These are phyloP conservation scores for Vinca major DNA, from an alignment of 305 asterid genomes.

Conservation along the genomic window DNA sequence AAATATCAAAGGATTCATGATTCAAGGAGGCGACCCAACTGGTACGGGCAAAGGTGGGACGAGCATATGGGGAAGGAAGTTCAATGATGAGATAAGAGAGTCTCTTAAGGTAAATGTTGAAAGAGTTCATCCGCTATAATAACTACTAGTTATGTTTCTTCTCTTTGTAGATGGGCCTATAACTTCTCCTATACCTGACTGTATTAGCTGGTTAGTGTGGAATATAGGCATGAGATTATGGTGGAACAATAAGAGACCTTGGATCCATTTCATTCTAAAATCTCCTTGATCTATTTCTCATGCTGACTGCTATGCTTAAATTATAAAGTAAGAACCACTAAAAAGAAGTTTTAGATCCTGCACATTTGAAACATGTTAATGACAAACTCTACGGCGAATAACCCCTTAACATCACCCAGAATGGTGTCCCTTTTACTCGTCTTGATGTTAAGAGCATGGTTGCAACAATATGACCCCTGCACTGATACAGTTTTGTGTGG, in stretches of 20 bases:
- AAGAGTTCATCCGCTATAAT: not conserved
- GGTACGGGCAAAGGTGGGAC: conserved; percentile 92
- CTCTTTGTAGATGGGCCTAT: not conserved
- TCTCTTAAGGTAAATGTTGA: conserved; percentile 97
- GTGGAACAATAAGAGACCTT: not conserved
- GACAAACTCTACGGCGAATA: not conserved
- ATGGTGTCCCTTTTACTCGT: not conserved
- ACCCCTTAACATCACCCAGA: not conserved
- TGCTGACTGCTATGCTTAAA: not conserved
- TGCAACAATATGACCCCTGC: not conserved
- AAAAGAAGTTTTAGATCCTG: not conserved
- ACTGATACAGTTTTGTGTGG: not conserved
- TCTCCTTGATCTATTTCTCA: not conserved
- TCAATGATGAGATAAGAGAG: conserved; percentile 83
- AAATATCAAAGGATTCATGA: conserved; percentile 90
- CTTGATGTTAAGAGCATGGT: conserved; percentile 3
- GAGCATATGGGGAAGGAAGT: conserved; percentile 93
- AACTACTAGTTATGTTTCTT: no score
- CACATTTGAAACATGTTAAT: not conserved
- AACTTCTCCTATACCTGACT: not conserved
- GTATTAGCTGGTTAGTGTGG: not conserved
- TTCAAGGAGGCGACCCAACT: conserved; percentile 97
- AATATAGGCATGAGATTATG: not conserved
- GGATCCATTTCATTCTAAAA: not conserved
- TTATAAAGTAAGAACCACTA: not conserved